phyloP scores from a whole-genome alignment of 805 yeast genomes.

The Candida chauliodis region DNA sequence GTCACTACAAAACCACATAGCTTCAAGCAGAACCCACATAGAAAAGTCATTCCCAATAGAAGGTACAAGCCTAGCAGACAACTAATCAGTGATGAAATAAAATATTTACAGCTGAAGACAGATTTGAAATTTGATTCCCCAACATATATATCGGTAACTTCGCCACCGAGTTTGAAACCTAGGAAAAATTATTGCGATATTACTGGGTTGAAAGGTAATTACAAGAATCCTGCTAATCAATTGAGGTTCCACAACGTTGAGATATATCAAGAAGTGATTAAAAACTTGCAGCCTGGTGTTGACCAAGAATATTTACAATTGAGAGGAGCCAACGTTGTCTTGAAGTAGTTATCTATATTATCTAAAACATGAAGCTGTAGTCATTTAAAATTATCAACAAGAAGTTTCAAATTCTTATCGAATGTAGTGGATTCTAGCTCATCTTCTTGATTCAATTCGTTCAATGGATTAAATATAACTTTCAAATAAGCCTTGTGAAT shows the following conservation, averaged over 20 bases:
- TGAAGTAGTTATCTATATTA: slow-evolving; percentile 37
- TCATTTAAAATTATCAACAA: slow-evolving; percentile 24
- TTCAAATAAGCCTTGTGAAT: slow-evolving; percentile 55
- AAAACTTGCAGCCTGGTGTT: slow-evolving; percentile 80
- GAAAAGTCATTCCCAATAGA: slow-evolving; percentile 45
- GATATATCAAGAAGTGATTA: slow-evolving; percentile 67
- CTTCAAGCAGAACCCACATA: slow-evolving; percentile 54
- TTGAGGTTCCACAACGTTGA: slow-evolving; percentile 80
- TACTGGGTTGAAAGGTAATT: slow-evolving; percentile 79
- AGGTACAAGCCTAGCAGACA: slow-evolving; percentile 76
- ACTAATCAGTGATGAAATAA: slow-evolving; percentile 71
- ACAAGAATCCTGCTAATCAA: slow-evolving; percentile 71
- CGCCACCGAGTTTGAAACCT: slow-evolving; percentile 87
- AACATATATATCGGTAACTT: slow-evolving; percentile 67
- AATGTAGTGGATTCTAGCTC: slow-evolving; percentile 28
- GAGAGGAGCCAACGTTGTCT: slow-evolving; percentile 82
- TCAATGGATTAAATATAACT: slow-evolving; percentile 61
- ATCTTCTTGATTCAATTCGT: slow-evolving; percentile 8
- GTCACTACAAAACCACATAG: slow-evolving; percentile 39
- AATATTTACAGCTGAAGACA: slow-evolving; percentile 47
- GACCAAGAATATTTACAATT: slow-evolving; percentile 89
- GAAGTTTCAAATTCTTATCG: slow-evolving; percentile 23
- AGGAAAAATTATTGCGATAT: slow-evolving; percentile 85
- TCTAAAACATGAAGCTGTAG: not conserved
- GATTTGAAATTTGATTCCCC: slow-evolving; percentile 48